Base-by-base conservation (phyloP, 495 filamentous ascomycete genomes). In the Gamarada debralockiae region DNA sequence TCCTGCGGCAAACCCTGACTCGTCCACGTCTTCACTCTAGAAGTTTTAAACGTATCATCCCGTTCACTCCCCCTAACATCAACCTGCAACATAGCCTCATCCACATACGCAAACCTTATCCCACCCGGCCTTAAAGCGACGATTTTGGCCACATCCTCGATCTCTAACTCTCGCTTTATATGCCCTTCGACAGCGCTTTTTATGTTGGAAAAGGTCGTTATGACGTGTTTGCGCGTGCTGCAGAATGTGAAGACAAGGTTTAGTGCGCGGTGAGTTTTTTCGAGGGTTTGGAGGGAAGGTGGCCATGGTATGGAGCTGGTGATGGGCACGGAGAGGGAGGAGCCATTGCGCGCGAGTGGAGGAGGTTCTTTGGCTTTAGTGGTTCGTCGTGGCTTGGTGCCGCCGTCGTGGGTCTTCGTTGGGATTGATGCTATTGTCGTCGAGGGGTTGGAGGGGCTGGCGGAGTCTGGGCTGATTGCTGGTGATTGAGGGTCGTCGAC, bases 221-320 rank as follows among this genome's bases (percentile, higher is more conserved):
- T 84, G 7, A 97, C 73, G 55, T 96, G 89, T 64, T 95, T 95
- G 8, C 95, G 84, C 7, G 92, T 92, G 62, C 83, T 92, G 67
- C 87, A 91, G 68, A 98, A 97, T 0, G 93, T 97, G 61, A 89
- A 95, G 6, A 97, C 90, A 3, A 97, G 68, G 60, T 96, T 97
- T 50, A 98, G 69, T 6, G 95, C 92, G 48, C 84, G 78, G 64
- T 96, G 86, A 0, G 83, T 87, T 62, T 87, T 83, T 5, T 84
- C 80, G 7, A 98, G 78, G 34, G 73, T 70, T 38, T 79, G 83
- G 66, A 97, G 88, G 48, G 75, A 70, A 1, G 79, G 74, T 0
- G 93, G 92, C 90, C 90, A 95, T 36, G 83, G 59, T 13, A 62
- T 48, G 3, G 29, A 20, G 27, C 40, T 52, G 44, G 56, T 56